phyloP scores from a whole-genome alignment of 306 rosid genomes.

The Cotoneaster glaucophyllus region DNA sequence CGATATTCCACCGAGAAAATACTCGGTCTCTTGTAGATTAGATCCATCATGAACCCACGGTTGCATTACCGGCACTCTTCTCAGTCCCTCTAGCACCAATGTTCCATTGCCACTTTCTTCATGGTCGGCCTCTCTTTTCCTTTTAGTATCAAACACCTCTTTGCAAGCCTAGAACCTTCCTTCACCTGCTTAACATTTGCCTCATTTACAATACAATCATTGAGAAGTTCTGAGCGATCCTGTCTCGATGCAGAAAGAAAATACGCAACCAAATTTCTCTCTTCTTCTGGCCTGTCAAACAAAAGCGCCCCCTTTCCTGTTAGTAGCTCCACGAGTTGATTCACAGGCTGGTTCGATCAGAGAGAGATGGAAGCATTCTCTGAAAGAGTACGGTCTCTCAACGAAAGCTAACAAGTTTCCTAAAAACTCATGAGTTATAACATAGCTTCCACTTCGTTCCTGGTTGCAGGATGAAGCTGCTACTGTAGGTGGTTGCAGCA shows the following conservation, averaged over 20 bases:
- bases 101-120: background rate
- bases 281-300: background rate
- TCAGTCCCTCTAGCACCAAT: background rate
- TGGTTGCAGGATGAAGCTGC: no score
- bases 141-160: background rate
- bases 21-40: background rate
- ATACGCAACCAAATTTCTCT: background rate
- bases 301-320: background rate
- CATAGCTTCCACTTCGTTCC: no score
- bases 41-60: background rate
- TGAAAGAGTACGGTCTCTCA: constrained; percentile 41
- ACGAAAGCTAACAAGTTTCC: constrained; percentile 40
- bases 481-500: no score
- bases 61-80: background rate
- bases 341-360: constrained; percentile 38
- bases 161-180: background rate
- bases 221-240: background rate
- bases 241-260: background rate
- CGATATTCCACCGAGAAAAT: background rate
- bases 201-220: background rate
- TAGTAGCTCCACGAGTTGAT: constrained; percentile 3
- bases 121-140: background rate
- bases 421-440: background rate
- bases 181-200: background rate
- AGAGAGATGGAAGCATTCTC: constrained; percentile 57